Conservation (phyloP, 306 rosid genomes). For the Pueraria montana region DNA sequence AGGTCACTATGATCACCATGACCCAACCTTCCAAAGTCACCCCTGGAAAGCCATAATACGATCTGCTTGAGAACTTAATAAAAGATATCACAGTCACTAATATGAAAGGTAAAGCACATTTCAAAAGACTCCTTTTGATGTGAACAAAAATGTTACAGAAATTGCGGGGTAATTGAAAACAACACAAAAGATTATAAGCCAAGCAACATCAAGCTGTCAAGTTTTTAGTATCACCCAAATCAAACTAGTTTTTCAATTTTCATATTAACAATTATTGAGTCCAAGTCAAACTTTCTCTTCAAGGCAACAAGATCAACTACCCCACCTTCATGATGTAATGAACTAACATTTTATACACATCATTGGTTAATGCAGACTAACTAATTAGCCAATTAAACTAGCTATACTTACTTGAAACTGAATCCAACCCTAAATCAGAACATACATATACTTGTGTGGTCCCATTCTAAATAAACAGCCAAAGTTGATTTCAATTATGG, state of each 20-base stretch:
- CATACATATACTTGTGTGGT: slow-evolving; percentile 20
- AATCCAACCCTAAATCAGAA: slow-evolving; percentile 10
- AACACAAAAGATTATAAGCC: not conserved
- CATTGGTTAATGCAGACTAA: not conserved
- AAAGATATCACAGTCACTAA: not conserved
- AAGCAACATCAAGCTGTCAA: not conserved
- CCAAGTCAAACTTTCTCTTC: not conserved
- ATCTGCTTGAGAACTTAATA: slow-evolving; percentile 26
- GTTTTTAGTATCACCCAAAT: not conserved
- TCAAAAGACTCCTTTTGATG: slow-evolving; percentile 9
- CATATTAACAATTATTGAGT: not conserved
- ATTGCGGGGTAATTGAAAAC: not conserved
- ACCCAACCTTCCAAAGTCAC: slow-evolving; percentile 99
- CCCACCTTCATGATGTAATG: not conserved
- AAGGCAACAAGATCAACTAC: slow-evolving; percentile 1
- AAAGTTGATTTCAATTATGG: slow-evolving; percentile 12
- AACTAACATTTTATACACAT: not conserved
- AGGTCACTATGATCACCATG: slow-evolving; percentile 89
- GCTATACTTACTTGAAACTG: slow-evolving; percentile 11
- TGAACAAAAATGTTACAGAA: not conserved
- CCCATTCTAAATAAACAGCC: slow-evolving; percentile 26
- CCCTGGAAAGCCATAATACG: slow-evolving; percentile 70
- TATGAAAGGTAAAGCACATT: slow-evolving; percentile 18
- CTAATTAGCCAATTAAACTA: not conserved
- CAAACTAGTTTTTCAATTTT: not conserved